Conservation (phyloP, 371 early-diverging fungal genomes). For the Actinomortierella wolfii region DNA sequence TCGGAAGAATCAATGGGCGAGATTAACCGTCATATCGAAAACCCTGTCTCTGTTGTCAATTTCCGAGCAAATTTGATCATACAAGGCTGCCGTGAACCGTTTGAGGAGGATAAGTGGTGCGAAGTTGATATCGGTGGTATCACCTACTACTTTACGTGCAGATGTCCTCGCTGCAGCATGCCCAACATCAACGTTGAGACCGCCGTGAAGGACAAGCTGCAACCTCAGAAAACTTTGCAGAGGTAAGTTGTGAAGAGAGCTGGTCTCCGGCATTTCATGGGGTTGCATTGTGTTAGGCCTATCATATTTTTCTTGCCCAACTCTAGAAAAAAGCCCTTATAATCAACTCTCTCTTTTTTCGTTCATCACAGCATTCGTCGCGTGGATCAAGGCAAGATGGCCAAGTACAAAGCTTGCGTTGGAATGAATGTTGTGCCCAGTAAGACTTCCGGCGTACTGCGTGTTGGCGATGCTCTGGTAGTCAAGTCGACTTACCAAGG, state of each 20-base stretch:
- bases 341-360: too few species aligned
- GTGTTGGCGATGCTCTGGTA: background rate
- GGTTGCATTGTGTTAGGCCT: background rate
- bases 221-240: constrained; percentile 25
- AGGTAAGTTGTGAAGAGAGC: constrained; percentile 1
- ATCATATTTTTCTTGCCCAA: background rate
- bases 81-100: constrained; percentile 20
- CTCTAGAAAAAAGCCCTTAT: too few species aligned
- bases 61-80: constrained; percentile 37
- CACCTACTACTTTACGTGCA: constrained; percentile 1
- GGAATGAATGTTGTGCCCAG: constrained; percentile 14
- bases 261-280: background rate
- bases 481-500: background rate
- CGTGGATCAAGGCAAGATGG: constrained; percentile 10
- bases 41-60: constrained; percentile 14
- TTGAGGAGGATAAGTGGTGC: constrained; percentile 33
- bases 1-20: constrained; percentile 17
- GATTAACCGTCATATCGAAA: constrained; percentile 12
- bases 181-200: constrained; percentile 34
- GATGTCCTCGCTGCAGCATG: constrained; percentile 8
- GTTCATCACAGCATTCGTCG: constrained; percentile 8
- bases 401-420: constrained; percentile 10
- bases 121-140: constrained; percentile 7
- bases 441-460: background rate
- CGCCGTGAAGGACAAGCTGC: constrained; percentile 10